These are phyloP conservation scores for Euphorbia tirucalli DNA, from an alignment of 345 rosid genomes.

Conservation along the genomic window DNA sequence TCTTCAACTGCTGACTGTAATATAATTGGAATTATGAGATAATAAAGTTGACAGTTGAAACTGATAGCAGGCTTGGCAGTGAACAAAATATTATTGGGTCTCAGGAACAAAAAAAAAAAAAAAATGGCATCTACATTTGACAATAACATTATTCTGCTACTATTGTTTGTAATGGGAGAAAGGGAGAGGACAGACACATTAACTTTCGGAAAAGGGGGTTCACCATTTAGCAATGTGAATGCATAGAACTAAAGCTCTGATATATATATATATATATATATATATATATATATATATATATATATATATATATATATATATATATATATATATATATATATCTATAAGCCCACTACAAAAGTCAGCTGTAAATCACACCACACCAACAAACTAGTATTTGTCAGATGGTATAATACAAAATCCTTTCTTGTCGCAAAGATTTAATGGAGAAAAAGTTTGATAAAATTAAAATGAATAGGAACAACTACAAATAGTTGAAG, in stretches of 20 bases:
- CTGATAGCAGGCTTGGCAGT: background rate
- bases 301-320: too few species aligned
- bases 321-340: too few species aligned
- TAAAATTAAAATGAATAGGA: background rate
- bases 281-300: too few species aligned
- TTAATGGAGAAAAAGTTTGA: background rate
- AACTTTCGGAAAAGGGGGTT: background rate
- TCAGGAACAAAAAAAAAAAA: background rate
- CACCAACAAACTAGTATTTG: background rate
- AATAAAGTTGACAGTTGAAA: background rate
- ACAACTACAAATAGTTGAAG: background rate
- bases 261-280: too few species aligned
- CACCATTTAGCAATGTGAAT: background rate
- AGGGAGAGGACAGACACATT: background rate
- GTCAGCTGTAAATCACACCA: background rate
- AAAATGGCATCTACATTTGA: background rate
- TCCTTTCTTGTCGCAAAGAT: background rate
- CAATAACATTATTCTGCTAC: background rate
- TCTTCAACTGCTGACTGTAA: background rate
- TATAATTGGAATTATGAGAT: background rate
- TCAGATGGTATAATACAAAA: background rate
- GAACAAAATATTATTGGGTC: background rate
- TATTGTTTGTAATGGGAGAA: background rate
- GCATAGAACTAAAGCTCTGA: background rate
- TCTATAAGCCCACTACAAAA: background rate